Evolutionary conservation across 176 grass and related monocot species (phyloP).

Genomic region (Eleusine coracana): DNA sequence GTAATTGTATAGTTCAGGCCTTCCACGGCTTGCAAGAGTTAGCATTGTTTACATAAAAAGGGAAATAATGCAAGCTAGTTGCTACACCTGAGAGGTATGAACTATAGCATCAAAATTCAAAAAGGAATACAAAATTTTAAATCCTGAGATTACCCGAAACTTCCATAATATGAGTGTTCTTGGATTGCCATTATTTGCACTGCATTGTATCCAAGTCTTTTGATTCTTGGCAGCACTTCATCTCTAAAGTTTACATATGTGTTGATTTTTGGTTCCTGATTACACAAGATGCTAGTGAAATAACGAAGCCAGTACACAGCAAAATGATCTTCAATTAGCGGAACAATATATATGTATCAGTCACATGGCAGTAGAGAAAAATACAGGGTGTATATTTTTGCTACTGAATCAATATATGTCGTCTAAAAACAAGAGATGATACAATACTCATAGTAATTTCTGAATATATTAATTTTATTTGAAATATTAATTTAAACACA

Average conservation of each 20-base stretch:
- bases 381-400: background rate
- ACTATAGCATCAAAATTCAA: background rate
- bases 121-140: constrained; percentile 1
- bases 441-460: background rate
- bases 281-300: constrained; percentile 9
- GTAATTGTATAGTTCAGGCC: background rate
- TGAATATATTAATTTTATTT: constrained; percentile 1
- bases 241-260: constrained; percentile 95
- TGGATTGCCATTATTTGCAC: constrained; percentile 99
- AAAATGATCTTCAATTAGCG: constrained; percentile 14
- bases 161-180: constrained; percentile 96
- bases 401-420: background rate
- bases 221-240: constrained; percentile 90
- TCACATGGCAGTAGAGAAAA: background rate
- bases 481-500: background rate
- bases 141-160: constrained; percentile 78
- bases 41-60: constrained; percentile 27
- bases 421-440: background rate
- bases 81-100: background rate
- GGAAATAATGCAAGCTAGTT: background rate
- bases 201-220: constrained; percentile 98
- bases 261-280: constrained; percentile 90
- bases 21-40: constrained; percentile 12
- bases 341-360: background rate
- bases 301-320: background rate